phyloP scores from a whole-genome alignment of 139 green algal genomes.

The Coccomyxa sp. region DNA sequence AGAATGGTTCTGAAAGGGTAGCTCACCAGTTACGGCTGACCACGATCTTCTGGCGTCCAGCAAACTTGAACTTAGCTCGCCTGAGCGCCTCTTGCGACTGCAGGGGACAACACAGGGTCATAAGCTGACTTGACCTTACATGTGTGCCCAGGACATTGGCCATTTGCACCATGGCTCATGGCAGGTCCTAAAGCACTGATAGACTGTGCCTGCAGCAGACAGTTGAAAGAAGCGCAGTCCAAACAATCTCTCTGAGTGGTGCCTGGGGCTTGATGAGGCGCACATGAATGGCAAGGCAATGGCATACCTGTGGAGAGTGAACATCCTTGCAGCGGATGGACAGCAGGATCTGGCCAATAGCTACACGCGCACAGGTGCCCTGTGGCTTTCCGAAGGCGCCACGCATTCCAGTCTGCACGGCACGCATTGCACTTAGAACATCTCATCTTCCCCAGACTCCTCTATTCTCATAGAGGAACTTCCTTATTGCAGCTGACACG shows the following conservation, averaged over 20 bases:
- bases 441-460: no score
- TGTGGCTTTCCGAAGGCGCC: conserved; percentile 97
- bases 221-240: no score
- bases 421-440: no score
- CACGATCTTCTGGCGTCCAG: conserved; percentile 98
- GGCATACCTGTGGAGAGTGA: conserved; percentile 45
- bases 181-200: no score
- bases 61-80: conserved; percentile 99
- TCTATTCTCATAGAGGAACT: no score
- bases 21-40: conserved; percentile 86
- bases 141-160: not conserved
- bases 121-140: not conserved
- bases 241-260: no score
- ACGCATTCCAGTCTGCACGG: conserved; percentile 98
- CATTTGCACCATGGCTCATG: not conserved
- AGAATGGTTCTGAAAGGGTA: no score
- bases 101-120: not conserved
- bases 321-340: conserved; percentile 93
- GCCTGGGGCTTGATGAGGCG: not conserved
- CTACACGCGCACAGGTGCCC: conserved; percentile 85
- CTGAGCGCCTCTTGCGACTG: conserved; percentile 91
- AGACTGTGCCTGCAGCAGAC: no score
- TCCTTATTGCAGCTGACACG: no score
- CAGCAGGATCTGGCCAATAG: conserved; percentile 97
- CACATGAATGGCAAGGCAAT: no score